These are phyloP conservation scores for Agapanthus africanus DNA, from an alignment of 106 monocot genomes.

Conservation along the genomic window DNA sequence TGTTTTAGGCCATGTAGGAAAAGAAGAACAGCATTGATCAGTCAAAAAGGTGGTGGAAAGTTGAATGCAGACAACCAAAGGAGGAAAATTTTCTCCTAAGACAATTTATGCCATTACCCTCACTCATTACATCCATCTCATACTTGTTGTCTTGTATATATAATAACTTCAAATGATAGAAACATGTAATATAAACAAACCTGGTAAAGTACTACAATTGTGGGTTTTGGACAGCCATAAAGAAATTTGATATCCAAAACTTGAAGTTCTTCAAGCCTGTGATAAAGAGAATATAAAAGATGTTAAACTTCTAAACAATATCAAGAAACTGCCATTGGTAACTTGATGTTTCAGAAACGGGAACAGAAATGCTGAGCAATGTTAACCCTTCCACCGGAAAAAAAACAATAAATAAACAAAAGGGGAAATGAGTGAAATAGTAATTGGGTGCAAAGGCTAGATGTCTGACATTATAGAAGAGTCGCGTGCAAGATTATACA, in stretches of 20 bases:
- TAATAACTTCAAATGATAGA: neutral
- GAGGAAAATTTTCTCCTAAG: too few species aligned
- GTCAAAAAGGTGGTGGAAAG: too few species aligned
- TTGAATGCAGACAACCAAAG: too few species aligned
- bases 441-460: neutral
- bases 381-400: neutral
- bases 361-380: neutral
- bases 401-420: neutral
- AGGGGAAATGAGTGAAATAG: neutral
- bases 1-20: too few species aligned
- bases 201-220: conserved; percentile 98
- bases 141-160: too few species aligned
- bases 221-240: conserved; percentile 88
- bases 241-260: conserved; percentile 99
- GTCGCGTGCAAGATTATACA: neutral
- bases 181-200: conserved; percentile 21
- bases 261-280: conserved; percentile 98
- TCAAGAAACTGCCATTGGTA: neutral
- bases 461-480: neutral
- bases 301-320: neutral
- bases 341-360: neutral
- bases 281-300: conserved; percentile 4
- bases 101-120: too few species aligned
- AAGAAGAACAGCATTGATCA: too few species aligned
- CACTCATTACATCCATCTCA: too few species aligned